These are phyloP conservation scores for Rosa rugosa DNA, from an alignment of 306 rosid species.

Conservation along the genomic window DNA sequence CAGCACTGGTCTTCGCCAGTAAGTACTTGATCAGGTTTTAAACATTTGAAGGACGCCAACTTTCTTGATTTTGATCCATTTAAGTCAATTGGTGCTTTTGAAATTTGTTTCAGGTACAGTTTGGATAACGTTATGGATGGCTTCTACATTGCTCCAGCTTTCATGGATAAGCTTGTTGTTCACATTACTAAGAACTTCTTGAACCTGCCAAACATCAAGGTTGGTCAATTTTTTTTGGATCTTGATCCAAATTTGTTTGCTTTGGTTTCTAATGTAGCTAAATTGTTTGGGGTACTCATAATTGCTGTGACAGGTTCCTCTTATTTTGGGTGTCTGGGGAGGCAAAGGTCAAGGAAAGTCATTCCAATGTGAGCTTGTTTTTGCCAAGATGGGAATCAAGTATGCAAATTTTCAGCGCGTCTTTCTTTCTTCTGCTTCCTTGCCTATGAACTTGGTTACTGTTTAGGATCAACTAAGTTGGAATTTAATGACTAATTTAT, in stretches of 20 bases:
- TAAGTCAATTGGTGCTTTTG: conserved; percentile 6
- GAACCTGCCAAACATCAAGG: conserved; percentile 72
- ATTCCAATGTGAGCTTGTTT: conserved; percentile 90
- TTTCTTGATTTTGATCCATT: not conserved
- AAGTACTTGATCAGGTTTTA: conserved; percentile 28
- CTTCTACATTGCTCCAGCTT: conserved; percentile 79
- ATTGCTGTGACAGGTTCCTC: conserved; percentile 56
- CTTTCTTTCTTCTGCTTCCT: not conserved
- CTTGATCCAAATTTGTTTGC: not conserved
- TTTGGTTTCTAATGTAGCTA: not conserved
- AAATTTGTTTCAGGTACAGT: conserved; percentile 40
- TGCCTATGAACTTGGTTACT: not conserved
- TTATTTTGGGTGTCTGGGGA: conserved; percentile 93
- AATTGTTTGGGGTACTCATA: not conserved
- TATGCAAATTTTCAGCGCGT: conserved; percentile 29
- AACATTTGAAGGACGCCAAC: not conserved
- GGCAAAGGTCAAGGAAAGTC: conserved; percentile 96
- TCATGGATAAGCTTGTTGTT: conserved; percentile 80
- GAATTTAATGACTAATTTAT: not conserved
- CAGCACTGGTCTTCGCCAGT: conserved; percentile 76
- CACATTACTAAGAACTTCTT: conserved; percentile 81
- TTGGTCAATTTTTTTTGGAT: not conserved
- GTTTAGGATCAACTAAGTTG: not conserved
- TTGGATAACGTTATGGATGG: conserved; percentile 75
- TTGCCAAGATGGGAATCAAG: conserved; percentile 95